These are phyloP conservation scores for Amoebophrya sp. DNA, from an alignment of 169 alveolate species.

Conservation along the genomic window DNA sequence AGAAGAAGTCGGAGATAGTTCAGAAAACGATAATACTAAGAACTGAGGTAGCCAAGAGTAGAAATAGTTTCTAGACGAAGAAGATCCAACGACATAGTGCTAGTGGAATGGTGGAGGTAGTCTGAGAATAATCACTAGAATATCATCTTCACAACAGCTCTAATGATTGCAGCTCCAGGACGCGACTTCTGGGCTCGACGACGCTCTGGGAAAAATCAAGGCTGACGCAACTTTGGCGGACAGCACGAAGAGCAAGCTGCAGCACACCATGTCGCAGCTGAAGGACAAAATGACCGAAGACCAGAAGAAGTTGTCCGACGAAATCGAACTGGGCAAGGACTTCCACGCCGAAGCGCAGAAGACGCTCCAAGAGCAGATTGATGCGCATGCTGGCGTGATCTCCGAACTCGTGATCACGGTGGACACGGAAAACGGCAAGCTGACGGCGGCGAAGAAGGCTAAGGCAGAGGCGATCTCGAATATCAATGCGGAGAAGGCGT, in stretches of 20 bases:
- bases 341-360: neutral
- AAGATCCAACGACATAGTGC: no score
- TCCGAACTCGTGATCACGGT: neutral
- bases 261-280: neutral
- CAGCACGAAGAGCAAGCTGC: neutral
- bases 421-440: neutral
- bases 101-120: no score
- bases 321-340: neutral
- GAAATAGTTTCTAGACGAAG: no score
- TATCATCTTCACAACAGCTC: no score
- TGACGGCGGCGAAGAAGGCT: neutral
- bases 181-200: neutral
- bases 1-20: no score
- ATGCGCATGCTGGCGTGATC: neutral
- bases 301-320: neutral
- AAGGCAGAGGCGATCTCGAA: constrained; percentile 11
- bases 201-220: neutral
- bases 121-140: no score
- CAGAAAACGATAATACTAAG: no score
- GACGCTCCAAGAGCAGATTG: neutral
- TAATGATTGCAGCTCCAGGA: neutral
- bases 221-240: neutral
- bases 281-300: neutral
- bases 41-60: no score
- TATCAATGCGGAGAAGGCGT: neutral